Conservation (phyloP, 495 filamentous ascomycete species). For the Trichoderma virens region DNA sequence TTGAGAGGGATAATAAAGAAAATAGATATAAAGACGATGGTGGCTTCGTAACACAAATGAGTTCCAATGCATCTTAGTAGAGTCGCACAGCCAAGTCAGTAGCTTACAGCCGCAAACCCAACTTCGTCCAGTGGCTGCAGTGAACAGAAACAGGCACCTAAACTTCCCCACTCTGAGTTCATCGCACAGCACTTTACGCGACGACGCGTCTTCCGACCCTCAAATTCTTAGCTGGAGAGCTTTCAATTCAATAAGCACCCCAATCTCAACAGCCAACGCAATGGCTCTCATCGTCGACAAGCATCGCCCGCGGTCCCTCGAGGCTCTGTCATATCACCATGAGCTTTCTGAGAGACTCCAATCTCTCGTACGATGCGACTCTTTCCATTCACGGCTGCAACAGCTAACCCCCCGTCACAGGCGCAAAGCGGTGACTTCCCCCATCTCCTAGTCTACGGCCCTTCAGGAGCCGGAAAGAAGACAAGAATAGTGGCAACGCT, state of each 20-base stretch:
- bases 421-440: slow-evolving; percentile 96
- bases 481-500: slow-evolving; percentile 91
- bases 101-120: too few species aligned
- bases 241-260: background rate
- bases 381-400: slow-evolving; percentile 11
- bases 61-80: too few species aligned
- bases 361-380: slow-evolving; percentile 59
- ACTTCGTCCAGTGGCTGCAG: background rate
- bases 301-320: slow-evolving; percentile 81
- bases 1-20: too few species aligned
- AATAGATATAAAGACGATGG: too few species aligned
- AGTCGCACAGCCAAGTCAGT: too few species aligned
- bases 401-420: slow-evolving; percentile 36
- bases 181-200: slow-evolving; percentile 11
- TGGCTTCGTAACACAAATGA: too few species aligned
- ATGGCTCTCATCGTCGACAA: slow-evolving; percentile 85
- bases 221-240: background rate
- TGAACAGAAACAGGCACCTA: background rate
- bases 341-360: slow-evolving; percentile 82
- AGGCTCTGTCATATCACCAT: slow-evolving; percentile 78
- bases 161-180: background rate
- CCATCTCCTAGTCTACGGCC: slow-evolving; percentile 92
- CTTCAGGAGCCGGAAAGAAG: slow-evolving; percentile 94
- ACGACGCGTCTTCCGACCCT: slow-evolving; percentile 17
- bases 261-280: background rate